These are phyloP conservation scores for Phylloporus arenicola DNA, from an alignment of 768 basidiomycete species.

Conservation along the genomic window DNA sequence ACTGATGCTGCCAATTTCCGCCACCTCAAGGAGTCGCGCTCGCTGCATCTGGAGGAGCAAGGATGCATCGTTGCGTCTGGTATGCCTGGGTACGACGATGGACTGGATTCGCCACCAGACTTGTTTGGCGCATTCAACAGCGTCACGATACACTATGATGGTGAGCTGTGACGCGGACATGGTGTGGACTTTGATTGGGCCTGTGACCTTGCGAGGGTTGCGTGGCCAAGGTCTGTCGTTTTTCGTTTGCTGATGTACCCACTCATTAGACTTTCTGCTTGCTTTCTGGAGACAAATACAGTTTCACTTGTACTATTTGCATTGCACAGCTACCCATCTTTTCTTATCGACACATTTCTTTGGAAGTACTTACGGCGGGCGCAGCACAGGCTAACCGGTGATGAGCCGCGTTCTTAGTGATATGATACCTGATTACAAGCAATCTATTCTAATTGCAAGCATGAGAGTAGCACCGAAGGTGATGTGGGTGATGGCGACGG, in stretches of 20 bases:
- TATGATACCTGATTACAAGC: constrained; percentile 29
- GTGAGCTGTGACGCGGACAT: constrained; percentile 39
- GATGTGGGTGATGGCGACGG: constrained; percentile 16
- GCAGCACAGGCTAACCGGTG: constrained; percentile 16
- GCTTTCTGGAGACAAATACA: constrained; percentile 17
- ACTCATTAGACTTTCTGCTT: constrained; percentile 22
- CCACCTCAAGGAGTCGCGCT: constrained; percentile 82
- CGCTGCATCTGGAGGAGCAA: constrained; percentile 81
- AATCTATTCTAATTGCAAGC: constrained; percentile 26
- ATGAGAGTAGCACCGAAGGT: constrained; percentile 17
- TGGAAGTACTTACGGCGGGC: constrained; percentile 21
- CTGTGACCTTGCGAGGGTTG: not conserved
- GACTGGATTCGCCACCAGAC: constrained; percentile 44
- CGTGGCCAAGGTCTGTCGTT: constrained; percentile 15
- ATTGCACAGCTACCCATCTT: constrained; percentile 22
- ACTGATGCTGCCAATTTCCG: constrained; percentile 88
- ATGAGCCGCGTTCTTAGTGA: constrained; percentile 23
- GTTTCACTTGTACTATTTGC: constrained; percentile 33
- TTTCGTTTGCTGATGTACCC: constrained; percentile 7
- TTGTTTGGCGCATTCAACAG: constrained; percentile 86
- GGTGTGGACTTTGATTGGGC: constrained; percentile 4
- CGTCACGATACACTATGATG: constrained; percentile 84
- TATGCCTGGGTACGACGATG: constrained; percentile 40
- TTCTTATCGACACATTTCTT: constrained; percentile 14
- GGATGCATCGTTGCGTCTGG: constrained; percentile 32